Evolutionary conservation across 306 rosid genomes (phyloP), one percentile per base, ranked within the genome.

Genomic region (Lagenaria siceraria): DNA sequence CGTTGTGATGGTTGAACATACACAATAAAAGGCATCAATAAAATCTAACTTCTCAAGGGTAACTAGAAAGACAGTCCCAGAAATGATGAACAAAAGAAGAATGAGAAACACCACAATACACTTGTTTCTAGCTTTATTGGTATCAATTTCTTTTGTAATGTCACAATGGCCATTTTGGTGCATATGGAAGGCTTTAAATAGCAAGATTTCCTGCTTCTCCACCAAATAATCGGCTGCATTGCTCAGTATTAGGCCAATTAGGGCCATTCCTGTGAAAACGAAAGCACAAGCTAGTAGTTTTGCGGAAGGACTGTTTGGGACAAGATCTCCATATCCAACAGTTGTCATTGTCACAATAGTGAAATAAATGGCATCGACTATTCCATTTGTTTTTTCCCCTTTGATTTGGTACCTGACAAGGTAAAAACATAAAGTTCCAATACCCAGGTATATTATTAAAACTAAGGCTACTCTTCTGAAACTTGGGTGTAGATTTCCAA

Each of bases 301-400:
- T 9, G 88, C 52, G 10, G 65, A 36, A 17, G 24, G 33, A 21
- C 70, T 85, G 74, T 77, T 66, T 0, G 90, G 90, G 24, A 85
- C 87, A 3, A 87, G 75, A 60, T 87, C 90, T 38, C 90, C 90
- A 72, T 87, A 87, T 63, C 90, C 88, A 4, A 87, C 80, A 10
- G 90, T 87, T 27, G 90, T 83, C 90, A 87, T 87, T 43, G 90
- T 87, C 60, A 87, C 90, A 52, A 79, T 66, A 73, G 81, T 81
- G 83, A 87, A 85, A 64, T 87, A 85, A 36, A 85, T 27, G 6
- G 90, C 87, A 60, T 87, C 90, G 19, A 85, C 73, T 61, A 85
- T 9, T 74, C 69, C 84, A 69, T 79, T 55, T 5, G 88, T 85
- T 79, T 87, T 85, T 31, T 55, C 17, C 75, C 90, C 88, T 63